Evolutionary conservation across 2,329 filamentous ascomycete species (phyloP), one percentile per base, ranked within the genome.

Genomic region (Graphiopsis chlorocephala): DNA sequence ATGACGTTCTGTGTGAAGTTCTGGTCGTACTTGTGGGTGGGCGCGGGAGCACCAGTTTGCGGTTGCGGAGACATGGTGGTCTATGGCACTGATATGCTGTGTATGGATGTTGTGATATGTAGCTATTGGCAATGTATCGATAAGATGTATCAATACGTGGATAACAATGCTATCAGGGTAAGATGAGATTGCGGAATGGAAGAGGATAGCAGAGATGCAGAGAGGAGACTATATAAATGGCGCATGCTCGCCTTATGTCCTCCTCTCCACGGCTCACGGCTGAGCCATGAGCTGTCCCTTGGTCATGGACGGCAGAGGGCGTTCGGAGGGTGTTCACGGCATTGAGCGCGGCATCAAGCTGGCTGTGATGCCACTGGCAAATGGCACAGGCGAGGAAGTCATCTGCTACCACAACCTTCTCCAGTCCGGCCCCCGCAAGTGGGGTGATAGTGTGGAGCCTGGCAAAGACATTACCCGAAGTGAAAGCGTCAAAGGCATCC

Each of bases 1-100:
- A 93, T 83, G 78, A 92, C 89, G 76, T 87, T 84, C 71, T 87
- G 79, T 61, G 91, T 94, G 81, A 93, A 93, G 79, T 84, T 85
- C 71, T 90, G 90, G 77, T 94, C 90, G 80, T 91, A 92, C 70
- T 79, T 64, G 62, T 64, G 52, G 23, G 53, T 56, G 25, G 61
- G 28, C 29, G 28, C 59, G 17, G 59, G 17, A 15, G 57, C 57
- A 29, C 17, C 15, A 47, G n/a, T 28, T n/a, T 50, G 45, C 25
- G 45, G 12, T 25, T 61, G 59, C 15, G 59, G 15, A 11, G 59
- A 35, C 59, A 61, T 61, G 25, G 47, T 38, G 20, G 10, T 15
- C 7, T 61, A 29, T 60, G 33, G n/a, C 4, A 11, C 33, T 58
- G 35, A 4, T 60, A 42, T 45, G 15, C n/a, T 48, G 25, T 47